These are phyloP conservation scores for Barnettozyma siamensis DNA, from an alignment of 805 yeast species.

Conservation along the genomic window DNA sequence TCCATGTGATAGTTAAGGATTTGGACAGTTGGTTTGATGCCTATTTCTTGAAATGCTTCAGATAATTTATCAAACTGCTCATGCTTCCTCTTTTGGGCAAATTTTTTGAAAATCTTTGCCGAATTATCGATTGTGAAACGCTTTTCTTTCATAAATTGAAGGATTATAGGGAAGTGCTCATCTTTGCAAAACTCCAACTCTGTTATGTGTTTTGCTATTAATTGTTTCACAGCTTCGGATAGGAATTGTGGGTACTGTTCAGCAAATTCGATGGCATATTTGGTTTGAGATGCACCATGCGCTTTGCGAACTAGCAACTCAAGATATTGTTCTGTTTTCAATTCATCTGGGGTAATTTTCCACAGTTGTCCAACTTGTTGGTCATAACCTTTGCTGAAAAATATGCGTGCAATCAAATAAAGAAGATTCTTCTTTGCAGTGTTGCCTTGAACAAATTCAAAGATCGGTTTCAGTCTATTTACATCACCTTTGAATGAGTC, in stretches of 20 bases:
- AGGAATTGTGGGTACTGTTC: background rate
- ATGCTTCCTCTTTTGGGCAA: background rate
- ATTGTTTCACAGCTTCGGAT: background rate
- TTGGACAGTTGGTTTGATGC: background rate
- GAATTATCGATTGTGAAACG: background rate
- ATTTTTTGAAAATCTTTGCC: background rate
- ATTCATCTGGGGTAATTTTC: conserved; percentile 5
- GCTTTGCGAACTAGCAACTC: background rate
- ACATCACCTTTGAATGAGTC: conserved; percentile 1
- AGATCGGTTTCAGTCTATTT: conserved; percentile 2
- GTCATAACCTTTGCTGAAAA: background rate
- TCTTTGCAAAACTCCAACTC: background rate
- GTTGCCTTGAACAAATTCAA: background rate
- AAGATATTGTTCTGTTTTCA: background rate
- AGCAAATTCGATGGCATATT: background rate
- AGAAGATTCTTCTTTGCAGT: conserved; percentile 3
- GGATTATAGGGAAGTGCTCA: background rate
- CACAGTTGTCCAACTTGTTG: conserved; percentile 3
- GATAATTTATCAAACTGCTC: conserved; percentile 2
- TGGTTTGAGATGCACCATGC: background rate
- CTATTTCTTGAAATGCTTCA: background rate
- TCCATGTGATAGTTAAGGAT: conserved; percentile 4
- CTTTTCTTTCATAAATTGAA: background rate
- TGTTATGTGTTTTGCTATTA: background rate
- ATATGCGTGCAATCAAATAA: background rate